These are phyloP conservation scores for Endoconidiophora polonica DNA, from an alignment of 2,329 filamentous ascomycete genomes.

Conservation along the genomic window DNA sequence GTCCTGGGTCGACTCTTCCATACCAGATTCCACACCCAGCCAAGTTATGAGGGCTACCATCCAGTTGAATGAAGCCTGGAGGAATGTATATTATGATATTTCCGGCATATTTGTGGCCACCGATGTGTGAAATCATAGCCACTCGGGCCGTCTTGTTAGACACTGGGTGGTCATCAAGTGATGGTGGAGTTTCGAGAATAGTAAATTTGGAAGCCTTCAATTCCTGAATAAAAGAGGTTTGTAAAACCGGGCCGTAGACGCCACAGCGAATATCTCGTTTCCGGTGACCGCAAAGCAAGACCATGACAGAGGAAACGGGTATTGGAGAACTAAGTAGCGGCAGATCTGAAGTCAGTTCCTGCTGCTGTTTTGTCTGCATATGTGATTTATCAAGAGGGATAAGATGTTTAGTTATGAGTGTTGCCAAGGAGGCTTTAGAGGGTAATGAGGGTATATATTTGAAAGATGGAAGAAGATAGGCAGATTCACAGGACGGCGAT, in stretches of 20 bases:
- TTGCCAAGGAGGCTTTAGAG: conserved; percentile 38
- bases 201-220: conserved; percentile 33
- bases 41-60: conserved; percentile 31
- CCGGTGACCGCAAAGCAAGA: conserved; percentile 80
- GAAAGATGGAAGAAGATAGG: conserved; percentile 69
- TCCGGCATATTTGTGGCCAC: conserved; percentile 72
- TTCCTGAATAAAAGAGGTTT: conserved; percentile 43
- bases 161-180: background rate
- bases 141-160: conserved; percentile 35
- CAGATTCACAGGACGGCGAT: conserved; percentile 27
- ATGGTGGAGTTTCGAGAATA: conserved; percentile 22
- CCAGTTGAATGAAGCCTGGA: conserved; percentile 23
- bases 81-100: conserved; percentile 73
- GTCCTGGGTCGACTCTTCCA: conserved; percentile 55
- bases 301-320: conserved; percentile 46
- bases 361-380: conserved; percentile 25
- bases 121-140: conserved; percentile 61
- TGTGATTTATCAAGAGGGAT: conserved; percentile 1
- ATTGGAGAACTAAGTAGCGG: conserved; percentile 36
- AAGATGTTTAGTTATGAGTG: background rate
- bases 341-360: conserved; percentile 34
- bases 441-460: conserved; percentile 60
- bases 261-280: conserved; percentile 72
- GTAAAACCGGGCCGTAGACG: conserved; percentile 56
- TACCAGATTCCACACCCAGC: conserved; percentile 69